Conservation (phyloP, 257 asterid species). For the Nicotiana undulata region DNA sequence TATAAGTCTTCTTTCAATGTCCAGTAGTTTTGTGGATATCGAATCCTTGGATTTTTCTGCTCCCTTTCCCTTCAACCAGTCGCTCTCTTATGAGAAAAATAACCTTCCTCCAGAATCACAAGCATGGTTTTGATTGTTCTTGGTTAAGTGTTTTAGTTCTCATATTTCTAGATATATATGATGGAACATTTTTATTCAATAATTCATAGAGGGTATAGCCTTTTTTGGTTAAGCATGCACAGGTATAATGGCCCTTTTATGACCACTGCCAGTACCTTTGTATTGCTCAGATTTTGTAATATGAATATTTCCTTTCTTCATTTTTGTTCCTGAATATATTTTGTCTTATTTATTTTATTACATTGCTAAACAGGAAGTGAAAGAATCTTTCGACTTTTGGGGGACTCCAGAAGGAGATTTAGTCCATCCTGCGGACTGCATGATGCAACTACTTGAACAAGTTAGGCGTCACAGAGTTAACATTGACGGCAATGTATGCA, state of each 20-base stretch:
- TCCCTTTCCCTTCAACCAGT: background rate
- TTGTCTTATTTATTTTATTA: background rate
- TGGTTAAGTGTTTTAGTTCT: background rate
- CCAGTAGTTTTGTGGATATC: background rate
- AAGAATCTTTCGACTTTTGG: constrained; percentile 81
- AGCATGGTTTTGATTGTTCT: background rate
- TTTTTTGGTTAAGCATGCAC: background rate
- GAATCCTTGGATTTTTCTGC: background rate
- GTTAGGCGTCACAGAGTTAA: constrained; percentile 88
- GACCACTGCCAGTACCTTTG: background rate
- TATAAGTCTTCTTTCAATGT: background rate
- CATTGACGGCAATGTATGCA: constrained; percentile 94
- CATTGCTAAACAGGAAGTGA: constrained; percentile 58
- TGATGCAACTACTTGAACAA: constrained; percentile 79
- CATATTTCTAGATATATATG: background rate
- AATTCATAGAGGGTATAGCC: background rate
- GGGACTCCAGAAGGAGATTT: constrained; percentile 81
- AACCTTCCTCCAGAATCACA: background rate
- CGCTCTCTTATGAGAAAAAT: background rate
- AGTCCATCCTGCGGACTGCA: constrained; percentile 93
- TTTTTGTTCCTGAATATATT: background rate
- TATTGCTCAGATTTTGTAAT: background rate
- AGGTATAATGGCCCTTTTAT: background rate
- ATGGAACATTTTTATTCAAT: background rate
- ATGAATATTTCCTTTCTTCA: background rate